Evolutionary conservation across 306 rosid genomes (phyloP), one percentile per base, ranked within the genome.

Genomic region (Rubus parviflorus): DNA sequence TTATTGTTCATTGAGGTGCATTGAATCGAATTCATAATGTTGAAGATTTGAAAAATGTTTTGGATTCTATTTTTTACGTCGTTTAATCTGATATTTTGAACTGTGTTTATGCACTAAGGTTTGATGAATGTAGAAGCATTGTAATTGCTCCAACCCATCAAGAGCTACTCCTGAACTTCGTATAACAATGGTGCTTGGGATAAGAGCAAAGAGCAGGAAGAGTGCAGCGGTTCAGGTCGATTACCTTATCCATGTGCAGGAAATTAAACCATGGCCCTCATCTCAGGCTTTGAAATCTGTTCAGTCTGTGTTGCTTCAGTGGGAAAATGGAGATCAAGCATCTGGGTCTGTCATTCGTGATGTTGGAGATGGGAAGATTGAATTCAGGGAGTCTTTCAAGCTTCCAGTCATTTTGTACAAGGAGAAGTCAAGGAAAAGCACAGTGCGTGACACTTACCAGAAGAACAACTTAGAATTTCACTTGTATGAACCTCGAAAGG

Each of bases 211-310:
- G 88, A 81, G 85, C 75, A 80, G 87, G 79, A 93, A 87, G 78
- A 61, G 77, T 49, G 85, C 84, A 7, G 75, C 90, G 19, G 61
- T 83, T 25, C 85, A 85, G 86, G 88, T 84, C 66, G 83, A 93
- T 49, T 93, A 85, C 77, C 77, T 78, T 66, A 83, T 93, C 79
- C 81, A 86, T 75, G 86, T 91, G 78, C 83, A 75, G 81, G 97
- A 89, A 87, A 83, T 93, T 71, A 90, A 80, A 68, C 98, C 98
- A 40, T 93, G 98, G 98, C 89, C 93, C 13, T 85, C 87, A 52
- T 86, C 91, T 54, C 82, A 85, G 80, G 83, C 93, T 62, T 64
- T 74, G 77, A 88, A 53, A 78, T 85, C 90, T 38, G 76, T 68
- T 81, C 88, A 82, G 64, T 85, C 91, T 37, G 87, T 93, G 53